phyloP scores from a whole-genome alignment of 2,329 filamentous ascomycete species.

The Dactylellina drechsleri region DNA sequence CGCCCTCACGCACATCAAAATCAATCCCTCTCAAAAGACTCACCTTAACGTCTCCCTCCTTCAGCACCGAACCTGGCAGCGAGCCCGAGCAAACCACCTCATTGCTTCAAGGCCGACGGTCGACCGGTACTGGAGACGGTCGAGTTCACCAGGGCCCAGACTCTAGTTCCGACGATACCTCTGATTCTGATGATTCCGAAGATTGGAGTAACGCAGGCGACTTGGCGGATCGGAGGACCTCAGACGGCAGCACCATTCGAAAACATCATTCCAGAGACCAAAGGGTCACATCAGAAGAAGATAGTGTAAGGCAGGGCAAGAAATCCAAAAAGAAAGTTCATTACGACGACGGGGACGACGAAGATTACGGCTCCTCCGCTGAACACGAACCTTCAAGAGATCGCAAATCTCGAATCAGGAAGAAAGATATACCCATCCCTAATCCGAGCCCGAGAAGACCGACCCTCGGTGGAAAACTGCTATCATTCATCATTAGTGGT shows the following conservation, averaged over 20 bases:
- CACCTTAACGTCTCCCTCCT: conserved; percentile 60
- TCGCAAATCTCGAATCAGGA: conserved; percentile 22
- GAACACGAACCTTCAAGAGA: background rate
- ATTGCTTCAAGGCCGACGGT: conserved; percentile 63
- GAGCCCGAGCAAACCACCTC: conserved; percentile 66
- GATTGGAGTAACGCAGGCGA: conserved; percentile 96
- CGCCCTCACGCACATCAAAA: conserved; percentile 31
- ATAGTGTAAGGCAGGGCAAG: conserved; percentile 56
- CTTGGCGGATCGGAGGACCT: conserved; percentile 87
- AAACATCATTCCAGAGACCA: conserved; percentile 60
- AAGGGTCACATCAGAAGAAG: conserved; percentile 56
- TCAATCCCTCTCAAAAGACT: conserved; percentile 55
- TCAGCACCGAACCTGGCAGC: conserved; percentile 61
- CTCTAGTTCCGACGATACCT: conserved; percentile 64
- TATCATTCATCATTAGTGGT: conserved; percentile 87
- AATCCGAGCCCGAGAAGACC: conserved; percentile 17
- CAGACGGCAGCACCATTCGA: conserved; percentile 79
- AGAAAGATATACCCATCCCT: conserved; percentile 47
- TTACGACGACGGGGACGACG: conserved; percentile 25
- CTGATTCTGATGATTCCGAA: conserved; percentile 71
- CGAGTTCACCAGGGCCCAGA: conserved; percentile 41
- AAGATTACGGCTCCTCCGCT: background rate
- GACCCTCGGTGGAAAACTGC: conserved; percentile 61
- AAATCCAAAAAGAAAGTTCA: conserved; percentile 37
- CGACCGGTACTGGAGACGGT: conserved; percentile 48